phyloP scores from a whole-genome alignment of 495 filamentous ascomycete genomes.

The Achaetomiella virescens region DNA sequence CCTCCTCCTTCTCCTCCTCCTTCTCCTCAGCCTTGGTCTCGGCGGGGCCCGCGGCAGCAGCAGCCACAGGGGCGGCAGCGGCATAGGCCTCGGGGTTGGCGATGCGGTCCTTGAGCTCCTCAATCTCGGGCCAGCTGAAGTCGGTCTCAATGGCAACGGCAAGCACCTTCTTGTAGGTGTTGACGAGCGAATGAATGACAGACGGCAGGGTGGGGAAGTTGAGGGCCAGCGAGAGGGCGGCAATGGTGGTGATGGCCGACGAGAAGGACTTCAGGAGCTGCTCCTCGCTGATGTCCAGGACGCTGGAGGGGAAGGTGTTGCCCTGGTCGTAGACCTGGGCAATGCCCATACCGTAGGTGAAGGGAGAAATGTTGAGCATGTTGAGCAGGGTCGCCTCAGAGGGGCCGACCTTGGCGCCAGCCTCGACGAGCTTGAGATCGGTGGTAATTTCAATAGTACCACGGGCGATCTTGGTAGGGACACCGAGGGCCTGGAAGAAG shows the following conservation, averaged over 20 bases:
- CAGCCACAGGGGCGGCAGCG: conserved; percentile 64
- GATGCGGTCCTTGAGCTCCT: conserved; percentile 96
- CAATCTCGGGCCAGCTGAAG: conserved; percentile 91
- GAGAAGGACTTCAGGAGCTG: conserved; percentile 83
- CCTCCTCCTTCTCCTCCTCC: conserved; percentile 58
- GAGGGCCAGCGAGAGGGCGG: conserved; percentile 80
- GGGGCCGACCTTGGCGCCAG: conserved; percentile 87
- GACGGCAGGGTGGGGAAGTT: conserved; percentile 97
- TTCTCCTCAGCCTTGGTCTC: conserved; percentile 54
- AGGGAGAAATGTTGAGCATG: conserved; percentile 99
- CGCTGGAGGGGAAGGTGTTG: conserved; percentile 74
- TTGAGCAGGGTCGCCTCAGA: conserved; percentile 98
- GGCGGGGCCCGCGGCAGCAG: conserved; percentile 47
- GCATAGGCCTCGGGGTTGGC: conserved; percentile 96
- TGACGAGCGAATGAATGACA: conserved; percentile 89
- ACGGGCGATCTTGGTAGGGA: conserved; percentile 99
- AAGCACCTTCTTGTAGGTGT: conserved; percentile 94
- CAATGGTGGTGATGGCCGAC: conserved; percentile 77
- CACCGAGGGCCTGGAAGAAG: conserved; percentile 99
- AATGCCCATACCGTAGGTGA: conserved; percentile 99
- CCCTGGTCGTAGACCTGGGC: conserved; percentile 92
- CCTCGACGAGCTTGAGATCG: conserved; percentile 96
- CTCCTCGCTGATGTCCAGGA: conserved; percentile 89
- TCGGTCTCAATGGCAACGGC: conserved; percentile 87
- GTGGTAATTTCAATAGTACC: conserved; percentile 99